Evolutionary conservation across 2,329 filamentous ascomycete genomes (phyloP).

Genomic region (Penicillium decumbens): DNA sequence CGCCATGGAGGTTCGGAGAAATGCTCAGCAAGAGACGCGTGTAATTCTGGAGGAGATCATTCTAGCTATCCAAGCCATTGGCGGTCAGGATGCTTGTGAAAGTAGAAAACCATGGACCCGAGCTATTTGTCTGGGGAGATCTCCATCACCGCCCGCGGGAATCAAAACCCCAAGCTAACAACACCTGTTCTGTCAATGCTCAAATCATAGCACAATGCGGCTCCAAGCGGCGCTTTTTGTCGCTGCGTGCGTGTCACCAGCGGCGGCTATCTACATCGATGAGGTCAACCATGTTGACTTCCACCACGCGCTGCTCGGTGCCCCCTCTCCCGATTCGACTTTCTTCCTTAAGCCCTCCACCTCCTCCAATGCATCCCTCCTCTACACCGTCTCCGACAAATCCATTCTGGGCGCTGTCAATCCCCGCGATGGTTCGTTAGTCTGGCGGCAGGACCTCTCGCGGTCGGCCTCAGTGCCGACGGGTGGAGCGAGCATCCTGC

Average conservation of each 20-base stretch:
- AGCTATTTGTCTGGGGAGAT: constrained; percentile 5
- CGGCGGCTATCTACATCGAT: constrained; percentile 73
- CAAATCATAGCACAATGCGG: constrained; percentile 36
- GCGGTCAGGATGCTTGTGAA: constrained; percentile 24
- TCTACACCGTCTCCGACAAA: constrained; percentile 86
- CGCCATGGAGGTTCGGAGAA: constrained; percentile 30
- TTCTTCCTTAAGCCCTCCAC: constrained; percentile 88
- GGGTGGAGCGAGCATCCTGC: constrained; percentile 46
- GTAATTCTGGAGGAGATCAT: constrained; percentile 27
- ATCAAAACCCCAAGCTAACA: constrained; percentile 5
- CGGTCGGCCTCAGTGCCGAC: constrained; percentile 33
- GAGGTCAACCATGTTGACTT: constrained; percentile 91
- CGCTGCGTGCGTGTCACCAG: constrained; percentile 47
- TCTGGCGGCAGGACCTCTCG: constrained; percentile 80
- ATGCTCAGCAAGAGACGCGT: constrained; percentile 31
- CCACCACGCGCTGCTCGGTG: constrained; percentile 81
- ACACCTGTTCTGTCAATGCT: constrained; percentile 30
- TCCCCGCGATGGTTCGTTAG: constrained; percentile 72
- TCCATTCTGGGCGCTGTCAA: constrained; percentile 82
- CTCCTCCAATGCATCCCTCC: constrained; percentile 76
- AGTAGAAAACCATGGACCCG: neutral
- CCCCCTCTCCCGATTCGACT: constrained; percentile 75
- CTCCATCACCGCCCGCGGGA: constrained; percentile 22
- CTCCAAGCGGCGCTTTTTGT: constrained; percentile 39
- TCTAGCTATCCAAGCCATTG: constrained; percentile 31